phyloP scores from a whole-genome alignment of 495 filamentous ascomycete genomes.

The Margaritispora aquatica region DNA sequence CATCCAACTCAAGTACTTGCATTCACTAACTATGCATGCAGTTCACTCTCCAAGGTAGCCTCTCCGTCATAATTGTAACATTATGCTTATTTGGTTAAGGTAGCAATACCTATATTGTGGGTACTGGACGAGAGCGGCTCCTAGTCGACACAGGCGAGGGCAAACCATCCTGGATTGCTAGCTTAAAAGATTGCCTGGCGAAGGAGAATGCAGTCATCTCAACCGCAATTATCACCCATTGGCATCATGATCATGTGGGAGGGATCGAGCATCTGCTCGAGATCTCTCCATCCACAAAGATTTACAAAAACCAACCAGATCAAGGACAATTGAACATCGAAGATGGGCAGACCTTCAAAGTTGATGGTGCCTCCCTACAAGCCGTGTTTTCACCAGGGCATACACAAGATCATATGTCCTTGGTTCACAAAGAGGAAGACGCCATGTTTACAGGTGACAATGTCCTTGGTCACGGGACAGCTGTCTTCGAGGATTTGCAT shows the following conservation, averaged over 20 bases:
- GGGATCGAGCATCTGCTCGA: conserved; percentile 63
- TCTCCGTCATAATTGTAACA: neutral
- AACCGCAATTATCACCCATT: conserved; percentile 73
- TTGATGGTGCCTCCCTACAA: conserved; percentile 69
- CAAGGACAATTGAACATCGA: conserved; percentile 47
- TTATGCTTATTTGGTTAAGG: conserved; percentile 31
- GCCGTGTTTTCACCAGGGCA: conserved; percentile 82
- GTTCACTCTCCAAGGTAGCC: conserved; percentile 44
- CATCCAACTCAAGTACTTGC: neutral
- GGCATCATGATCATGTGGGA: conserved; percentile 80
- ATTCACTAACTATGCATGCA: conserved; percentile 2
- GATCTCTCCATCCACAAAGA: conserved; percentile 48
- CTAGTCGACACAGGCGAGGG: conserved; percentile 78
- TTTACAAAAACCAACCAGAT: conserved; percentile 49
- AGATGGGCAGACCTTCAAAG: conserved; percentile 66
- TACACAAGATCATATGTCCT: conserved; percentile 76
- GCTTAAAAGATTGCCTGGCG: conserved; percentile 54
- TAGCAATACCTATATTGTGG: conserved; percentile 85
- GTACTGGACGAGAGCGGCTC: conserved; percentile 58
- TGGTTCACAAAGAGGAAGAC: conserved; percentile 67
- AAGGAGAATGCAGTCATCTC: conserved; percentile 60
- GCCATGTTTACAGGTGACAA: conserved; percentile 94
- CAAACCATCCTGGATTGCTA: conserved; percentile 42
- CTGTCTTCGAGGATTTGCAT: conserved; percentile 79
- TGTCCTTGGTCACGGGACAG: conserved; percentile 88